Evolutionary conservation across 1,284 basidiomycete genomes (phyloP), one percentile per base, ranked within the genome.

Genomic region (Leccinum pachyderme): DNA sequence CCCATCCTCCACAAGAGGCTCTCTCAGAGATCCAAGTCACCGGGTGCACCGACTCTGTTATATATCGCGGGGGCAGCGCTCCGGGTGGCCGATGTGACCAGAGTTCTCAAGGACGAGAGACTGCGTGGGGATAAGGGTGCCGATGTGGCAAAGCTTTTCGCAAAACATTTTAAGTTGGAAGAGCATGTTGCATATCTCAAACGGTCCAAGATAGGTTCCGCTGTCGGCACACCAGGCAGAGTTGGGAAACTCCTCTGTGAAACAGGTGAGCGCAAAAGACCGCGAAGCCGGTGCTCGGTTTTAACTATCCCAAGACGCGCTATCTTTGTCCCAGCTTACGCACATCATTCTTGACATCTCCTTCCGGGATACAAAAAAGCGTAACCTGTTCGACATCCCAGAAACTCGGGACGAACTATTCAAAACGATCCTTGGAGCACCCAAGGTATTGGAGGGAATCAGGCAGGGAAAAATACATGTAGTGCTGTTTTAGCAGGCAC

Each of bases 391-490:
- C 47, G 90, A 93, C 62, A 89, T 92, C 60, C 87, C 88, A 8
- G 91, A 94, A 73, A 89, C 84, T 4, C 77, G 90, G 61, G 83
- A 86, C 58, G 90, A 93, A 63, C 74, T 93, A n/a, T 91, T 93
- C 75, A 83, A 79, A 72, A 80, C 78, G 13, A 79, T 93, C 11
- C 72, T 93, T 43, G 86, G 82, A 44, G 79, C 79, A 53, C 79
- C 81, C 31, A 76, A 77, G 61, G 74, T 93, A 28, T 66, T 82
- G 64, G 76, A 83, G 61, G 82, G 79, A 35, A 80, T 93, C 53
- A 80, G 76, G 67, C 77, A 81, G 55, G 89, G 89, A 18, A 90
- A 84, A 68, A 81, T 89, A 60, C 82, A 89, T 63, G 66, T 94
- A 24, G 87, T 92, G 45, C 72, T 93, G 63, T 89, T 90, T 68